Evolutionary conservation across 805 yeast species (phyloP), one percentile per base, ranked within the genome.

Genomic region (Wickerhamomyces bisporus): DNA sequence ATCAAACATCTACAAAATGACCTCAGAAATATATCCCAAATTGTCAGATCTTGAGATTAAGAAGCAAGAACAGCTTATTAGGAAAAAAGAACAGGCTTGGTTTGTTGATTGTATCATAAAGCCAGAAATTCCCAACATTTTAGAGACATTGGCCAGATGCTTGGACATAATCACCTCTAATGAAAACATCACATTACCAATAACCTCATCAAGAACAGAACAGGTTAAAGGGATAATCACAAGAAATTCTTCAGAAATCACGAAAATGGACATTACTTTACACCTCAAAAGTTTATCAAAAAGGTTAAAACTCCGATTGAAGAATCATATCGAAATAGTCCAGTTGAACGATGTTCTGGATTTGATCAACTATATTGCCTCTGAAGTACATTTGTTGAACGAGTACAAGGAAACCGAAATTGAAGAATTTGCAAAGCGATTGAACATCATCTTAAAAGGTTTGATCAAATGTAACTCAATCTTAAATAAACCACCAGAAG

Each of bases 191-290:
- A 79, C 73, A 40, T 62, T 82, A 35, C 84, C 88, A 0, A 58
- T 82, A 6, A 64, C 79, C 0, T 67, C 79, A 0, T 62, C 68
- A 13, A 72, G 78, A 38, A 70, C 73, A 39, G 82, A 78, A 40
- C 59, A 66, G 3, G 57, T 81, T 13, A 79, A 79, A 42, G 91
- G 91, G 0, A 66, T 77, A 1, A 55, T 81, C 0, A 72, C 75
- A 0, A 57, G 89, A 35, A 70, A 66, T 37, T 79, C 81, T 6
- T 67, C 71, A 11, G 69, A 70, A 43, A 62, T 82, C 5, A 64
- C 71, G 1, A 73, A 72, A 23, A 54, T 81, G 43, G 68, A 67
- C 30, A 54, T 73, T 11, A 44, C 55, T 0, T 53, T 74, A 29
- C 59, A 58, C 39, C 53, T 53, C 45, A 70, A 60, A 40, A 50